These are phyloP conservation scores for Pisolithus orientalis DNA, from an alignment of 768 basidiomycete genomes.

Conservation along the genomic window DNA sequence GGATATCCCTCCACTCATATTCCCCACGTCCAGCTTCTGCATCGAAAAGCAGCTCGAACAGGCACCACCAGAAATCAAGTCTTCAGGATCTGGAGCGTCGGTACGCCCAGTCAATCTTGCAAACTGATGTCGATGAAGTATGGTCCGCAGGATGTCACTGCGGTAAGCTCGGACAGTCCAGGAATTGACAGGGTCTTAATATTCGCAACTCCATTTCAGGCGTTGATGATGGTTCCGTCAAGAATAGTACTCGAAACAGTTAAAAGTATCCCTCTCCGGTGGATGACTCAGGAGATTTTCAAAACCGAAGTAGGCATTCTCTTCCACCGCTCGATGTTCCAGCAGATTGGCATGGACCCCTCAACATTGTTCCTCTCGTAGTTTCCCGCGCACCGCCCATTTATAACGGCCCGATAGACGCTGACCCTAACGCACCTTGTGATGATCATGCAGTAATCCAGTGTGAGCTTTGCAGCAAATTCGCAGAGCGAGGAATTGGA, in stretches of 20 bases:
- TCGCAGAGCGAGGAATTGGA: no score
- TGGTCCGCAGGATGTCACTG: conserved; percentile 78
- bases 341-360: conserved; percentile 34
- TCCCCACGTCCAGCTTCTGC: no score
- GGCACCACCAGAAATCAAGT: no score
- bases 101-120: conserved; percentile 29
- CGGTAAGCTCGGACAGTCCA: conserved; percentile 35
- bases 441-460: no score
- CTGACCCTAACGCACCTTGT: no score
- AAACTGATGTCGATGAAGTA: conserved; percentile 66
- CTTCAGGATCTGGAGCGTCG: conserved; percentile 32
- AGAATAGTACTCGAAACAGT: conserved; percentile 48
- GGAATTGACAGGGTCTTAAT: neutral
- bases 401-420: neutral
- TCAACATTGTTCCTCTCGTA: conserved; percentile 38
- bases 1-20: conserved; percentile 1
- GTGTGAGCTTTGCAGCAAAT: no score
- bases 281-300: conserved; percentile 72
- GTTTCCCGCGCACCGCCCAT: conserved; percentile 35
- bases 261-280: conserved; percentile 66
- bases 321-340: conserved; percentile 44
- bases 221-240: conserved; percentile 61
- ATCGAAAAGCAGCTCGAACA: no score
- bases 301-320: conserved; percentile 48
- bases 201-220: neutral